Base-by-base conservation (phyloP, 495 filamentous ascomycete genomes). In the Talaromyces adpressus region DNA sequence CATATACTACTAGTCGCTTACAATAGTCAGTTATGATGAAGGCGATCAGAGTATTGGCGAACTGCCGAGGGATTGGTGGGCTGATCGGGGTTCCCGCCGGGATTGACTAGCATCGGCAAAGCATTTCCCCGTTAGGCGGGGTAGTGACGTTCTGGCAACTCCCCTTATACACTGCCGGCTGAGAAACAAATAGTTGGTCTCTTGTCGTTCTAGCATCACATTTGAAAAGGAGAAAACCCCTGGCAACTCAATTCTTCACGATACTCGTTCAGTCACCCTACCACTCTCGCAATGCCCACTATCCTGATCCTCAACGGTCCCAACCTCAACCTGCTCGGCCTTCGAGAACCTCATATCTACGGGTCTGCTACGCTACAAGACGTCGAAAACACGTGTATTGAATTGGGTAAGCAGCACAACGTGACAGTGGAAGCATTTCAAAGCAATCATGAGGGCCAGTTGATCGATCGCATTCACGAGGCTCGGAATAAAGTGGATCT, bases 301-400 rank as follows among this genome's bases (percentile, higher is more conserved):
- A 80, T 88, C 67, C 82, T 88, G 69, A 79, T 87, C 59, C 79
- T 88, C 74, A 87, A 87, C 70, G 85, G 85, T 30, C 84, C 84
- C n/a, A 87, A 87, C 70, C 82, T 89, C 68, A 89, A 87, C 71
- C 83, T 89, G 62, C 79, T 87, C 30, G 85, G 84, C 12, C 83
- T 79, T n/a, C 77, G 86, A 4, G 85, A 88, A 65, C 85, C 85
- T 6, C 70, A 81, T 47, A 78, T 87, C 63, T 86, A 86, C 71
- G 85, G 85, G 64, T 72, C 70, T 54, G 79, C 77, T 3, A 86
- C 83, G 1, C 81, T 88, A 29, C n/a, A 66, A n/a, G 77, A 84
- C 62, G 73, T 87, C 51, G 76, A 81, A 27, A 14, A 65, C 1
- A 47, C 69, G n/a, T 72, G 72, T 29, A 54, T 69, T 12, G 49